phyloP scores from a whole-genome alignment of 306 rosid genomes.

The Cajanus cajan region DNA sequence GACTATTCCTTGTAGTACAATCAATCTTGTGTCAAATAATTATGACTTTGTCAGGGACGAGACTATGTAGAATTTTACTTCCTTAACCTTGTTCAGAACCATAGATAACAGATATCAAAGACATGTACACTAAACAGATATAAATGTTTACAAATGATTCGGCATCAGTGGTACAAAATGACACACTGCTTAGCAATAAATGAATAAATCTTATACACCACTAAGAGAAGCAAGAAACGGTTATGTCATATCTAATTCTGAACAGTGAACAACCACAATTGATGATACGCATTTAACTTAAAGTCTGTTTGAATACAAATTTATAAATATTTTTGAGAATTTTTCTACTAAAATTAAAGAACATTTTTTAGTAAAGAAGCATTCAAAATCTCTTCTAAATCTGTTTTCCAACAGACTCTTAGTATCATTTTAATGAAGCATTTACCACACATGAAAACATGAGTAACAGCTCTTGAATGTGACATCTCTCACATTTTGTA shows the following conservation, averaged over 20 bases:
- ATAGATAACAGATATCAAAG: background rate
- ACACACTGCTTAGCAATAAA: background rate
- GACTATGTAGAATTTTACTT: background rate
- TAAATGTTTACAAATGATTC: background rate
- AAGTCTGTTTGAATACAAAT: too few relatives aligned
- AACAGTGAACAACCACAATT: background rate
- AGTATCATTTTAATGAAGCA: background rate
- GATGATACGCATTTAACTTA: background rate
- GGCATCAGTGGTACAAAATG: background rate
- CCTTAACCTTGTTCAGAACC: background rate
- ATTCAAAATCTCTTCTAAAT: too few relatives aligned
- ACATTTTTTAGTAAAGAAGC: too few relatives aligned
- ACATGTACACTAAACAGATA: background rate
- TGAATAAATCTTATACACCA: background rate
- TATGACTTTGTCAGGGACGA: background rate
- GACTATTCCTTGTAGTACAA: too few relatives aligned
- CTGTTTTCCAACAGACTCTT: too few relatives aligned
- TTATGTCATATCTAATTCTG: conserved; percentile 1
- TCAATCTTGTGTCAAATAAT: too few relatives aligned
- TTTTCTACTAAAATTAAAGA: too few relatives aligned
- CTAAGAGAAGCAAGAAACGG: background rate
- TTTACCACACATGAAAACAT: background rate
- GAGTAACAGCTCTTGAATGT: background rate
- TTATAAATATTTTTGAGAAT: too few relatives aligned
- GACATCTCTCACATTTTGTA: background rate